Base-by-base conservation (phyloP, 2,329 filamentous ascomycete species). In the Penicillium frequentans region DNA sequence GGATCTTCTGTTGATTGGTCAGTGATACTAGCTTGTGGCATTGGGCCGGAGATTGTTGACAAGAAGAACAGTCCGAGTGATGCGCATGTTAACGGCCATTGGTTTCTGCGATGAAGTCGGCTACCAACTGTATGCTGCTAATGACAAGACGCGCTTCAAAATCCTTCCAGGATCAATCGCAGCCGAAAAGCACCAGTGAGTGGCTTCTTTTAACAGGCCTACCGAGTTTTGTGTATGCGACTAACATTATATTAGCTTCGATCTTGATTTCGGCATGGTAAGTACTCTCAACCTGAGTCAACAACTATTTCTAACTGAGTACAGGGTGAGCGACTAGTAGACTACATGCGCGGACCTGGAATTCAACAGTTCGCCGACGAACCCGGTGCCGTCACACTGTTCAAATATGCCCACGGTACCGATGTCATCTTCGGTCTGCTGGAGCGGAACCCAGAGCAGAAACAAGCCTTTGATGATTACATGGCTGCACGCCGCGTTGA, bases 401-500 rank as follows among this genome's bases (percentile, higher is more conserved):
- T 60, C 45, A 57, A 62, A 16, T 64, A 62, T 33, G 49, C 58
- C 5, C 56, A 57, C 16, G 57, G 61, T 8, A 59, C 52, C 13
- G 62, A 64, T 24, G 55, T 59, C 1, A 58, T 61, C 21, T 65
- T 63, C 26, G 61, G 56, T 7, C 45, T 64, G 1, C 24, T 66
- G 3, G 59, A 62, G 35, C 59, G 56, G 6, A 58, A 66, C 46
- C 47, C 55, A 0, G 60, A 61, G 19, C 57, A 61, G 39, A 66
- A 66, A 37, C 26, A 58, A 43, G 56, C 57, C 2, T 66, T 66
- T 19, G 62, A 66, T 39, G 57, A 58, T 44, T 61, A 61, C 31
- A 65, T 66, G 64, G 55, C 61, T 3, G 49, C 56, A 3, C 57
- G 61, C 21, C 58, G 60, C 16, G 42, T 57, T 11, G 52, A 45